Percentiles rank a stretch among this genome's conserved stretches.
Conservation (phyloP, 306 rosid genomes). For the Carpinus viminea region DNA sequence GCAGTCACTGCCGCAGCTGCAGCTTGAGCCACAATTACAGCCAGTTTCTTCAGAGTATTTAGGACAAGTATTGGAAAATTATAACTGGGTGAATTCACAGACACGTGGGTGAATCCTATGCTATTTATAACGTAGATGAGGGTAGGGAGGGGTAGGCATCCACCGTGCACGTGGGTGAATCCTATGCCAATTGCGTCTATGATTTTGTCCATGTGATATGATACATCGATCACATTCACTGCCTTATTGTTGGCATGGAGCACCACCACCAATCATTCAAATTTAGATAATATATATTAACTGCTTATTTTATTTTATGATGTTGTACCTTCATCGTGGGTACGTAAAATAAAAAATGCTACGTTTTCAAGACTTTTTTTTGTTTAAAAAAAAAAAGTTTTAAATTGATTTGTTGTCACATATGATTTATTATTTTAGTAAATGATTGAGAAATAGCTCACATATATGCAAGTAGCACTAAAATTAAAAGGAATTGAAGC, state of each 20-base stretch:
- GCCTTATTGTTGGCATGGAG: neutral
- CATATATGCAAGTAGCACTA: no score
- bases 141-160: slow-evolving; percentile 9
- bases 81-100: no score
- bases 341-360: no score
- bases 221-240: neutral
- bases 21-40: slow-evolving; percentile 28
- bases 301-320: no score
- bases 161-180: slow-evolving; percentile 48
- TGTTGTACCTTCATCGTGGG: no score
- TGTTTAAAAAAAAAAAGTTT: no score
- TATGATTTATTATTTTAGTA: no score
- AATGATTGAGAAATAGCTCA: no score
- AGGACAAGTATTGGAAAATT: neutral
- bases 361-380: no score
- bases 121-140: slow-evolving; percentile 20
- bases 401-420: no score
- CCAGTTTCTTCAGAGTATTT: neutral
- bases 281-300: neutral
- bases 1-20: slow-evolving; percentile 3
- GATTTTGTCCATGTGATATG: neutral
- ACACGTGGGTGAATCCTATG: no score
- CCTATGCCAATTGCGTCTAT: neutral
- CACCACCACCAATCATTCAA: neutral
- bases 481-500: no score